A percentile compares a stretch with the other conserved stretches of the same genome.
phyloP scores from a whole-genome alignment of 257 asterid species.

The Catharanthus roseus region DNA sequence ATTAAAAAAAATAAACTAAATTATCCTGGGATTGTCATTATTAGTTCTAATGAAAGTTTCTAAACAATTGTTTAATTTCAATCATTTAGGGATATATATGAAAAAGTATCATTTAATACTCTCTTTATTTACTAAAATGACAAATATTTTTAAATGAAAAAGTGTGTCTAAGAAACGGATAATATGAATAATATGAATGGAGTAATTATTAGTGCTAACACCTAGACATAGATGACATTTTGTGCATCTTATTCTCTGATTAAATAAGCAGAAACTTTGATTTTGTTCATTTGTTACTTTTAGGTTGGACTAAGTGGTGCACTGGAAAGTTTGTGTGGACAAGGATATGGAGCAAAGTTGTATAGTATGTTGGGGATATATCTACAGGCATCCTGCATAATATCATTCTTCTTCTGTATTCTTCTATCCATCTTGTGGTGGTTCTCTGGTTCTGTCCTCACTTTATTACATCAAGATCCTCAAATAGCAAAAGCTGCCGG shows the following conservation, averaged over 20 bases:
- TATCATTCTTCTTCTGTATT: slow-evolving; percentile 33
- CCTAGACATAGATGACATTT: neutral
- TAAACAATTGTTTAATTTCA: no score
- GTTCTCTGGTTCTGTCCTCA: slow-evolving; percentile 41
- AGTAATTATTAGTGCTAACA: neutral
- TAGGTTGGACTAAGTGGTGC: slow-evolving; percentile 86
- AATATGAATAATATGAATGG: no score
- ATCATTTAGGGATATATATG: neutral
- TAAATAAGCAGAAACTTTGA: neutral
- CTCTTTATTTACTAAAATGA: no score
- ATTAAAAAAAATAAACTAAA: no score
- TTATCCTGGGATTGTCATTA: no score
- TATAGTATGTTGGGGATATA: slow-evolving; percentile 55
- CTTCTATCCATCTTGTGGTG: slow-evolving; percentile 55
- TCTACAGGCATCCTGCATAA: slow-evolving; percentile 64
- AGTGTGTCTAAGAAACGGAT: no score
- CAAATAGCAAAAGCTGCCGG: slow-evolving; percentile 48
- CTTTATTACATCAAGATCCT: slow-evolving; percentile 53
- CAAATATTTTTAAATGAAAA: no score
- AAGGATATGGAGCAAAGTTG: slow-evolving; percentile 64
- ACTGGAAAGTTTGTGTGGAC: slow-evolving; percentile 84
- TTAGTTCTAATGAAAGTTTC: no score
- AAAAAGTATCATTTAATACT: no score
- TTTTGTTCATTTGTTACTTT: neutral
- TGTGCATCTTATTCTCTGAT: neutral